A percentile compares a stretch with the other conserved stretches of the same genome.
These are phyloP conservation scores for Camellia oleifera DNA, from an alignment of 179 eudicot species.

Conservation along the genomic window DNA sequence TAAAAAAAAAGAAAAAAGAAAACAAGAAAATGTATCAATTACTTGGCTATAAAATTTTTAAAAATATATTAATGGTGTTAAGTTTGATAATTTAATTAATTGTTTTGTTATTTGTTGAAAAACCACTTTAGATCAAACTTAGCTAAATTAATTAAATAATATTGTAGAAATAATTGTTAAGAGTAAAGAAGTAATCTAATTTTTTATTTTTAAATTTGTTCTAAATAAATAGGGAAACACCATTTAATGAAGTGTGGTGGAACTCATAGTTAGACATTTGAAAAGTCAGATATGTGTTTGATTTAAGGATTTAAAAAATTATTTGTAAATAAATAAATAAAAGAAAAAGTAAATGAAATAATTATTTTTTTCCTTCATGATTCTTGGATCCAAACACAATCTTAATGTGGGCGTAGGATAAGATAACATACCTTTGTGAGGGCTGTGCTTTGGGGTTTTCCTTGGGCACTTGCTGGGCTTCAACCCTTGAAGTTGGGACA, in stretches of 20 bases:
- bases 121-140: too few relatives aligned
- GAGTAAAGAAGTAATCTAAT: too few relatives aligned
- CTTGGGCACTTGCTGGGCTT: slow-evolving; percentile 20
- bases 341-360: too few relatives aligned
- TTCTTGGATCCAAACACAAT: too few relatives aligned
- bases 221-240: too few relatives aligned
- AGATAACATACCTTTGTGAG: slow-evolving; percentile 11
- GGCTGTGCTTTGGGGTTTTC: slow-evolving; percentile 20
- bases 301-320: neutral
- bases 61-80: neutral
- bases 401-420: neutral
- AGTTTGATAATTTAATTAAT: neutral
- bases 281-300: neutral
- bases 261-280: neutral
- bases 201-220: too few relatives aligned
- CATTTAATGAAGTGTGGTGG: too few relatives aligned
- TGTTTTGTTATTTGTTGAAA: neutral
- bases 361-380: too few relatives aligned
- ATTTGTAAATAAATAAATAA: too few relatives aligned
- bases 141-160: too few relatives aligned
- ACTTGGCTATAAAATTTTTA: neutral
- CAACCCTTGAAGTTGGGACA: slow-evolving; percentile 17
- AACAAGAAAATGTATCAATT: neutral
- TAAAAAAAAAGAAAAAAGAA: neutral
- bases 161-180: too few relatives aligned